A percentile compares a stretch with the other conserved stretches of the same genome.
Evolutionary conservation across 139 green algal species (phyloP).

Genomic region (Klebsormidium nitens): DNA sequence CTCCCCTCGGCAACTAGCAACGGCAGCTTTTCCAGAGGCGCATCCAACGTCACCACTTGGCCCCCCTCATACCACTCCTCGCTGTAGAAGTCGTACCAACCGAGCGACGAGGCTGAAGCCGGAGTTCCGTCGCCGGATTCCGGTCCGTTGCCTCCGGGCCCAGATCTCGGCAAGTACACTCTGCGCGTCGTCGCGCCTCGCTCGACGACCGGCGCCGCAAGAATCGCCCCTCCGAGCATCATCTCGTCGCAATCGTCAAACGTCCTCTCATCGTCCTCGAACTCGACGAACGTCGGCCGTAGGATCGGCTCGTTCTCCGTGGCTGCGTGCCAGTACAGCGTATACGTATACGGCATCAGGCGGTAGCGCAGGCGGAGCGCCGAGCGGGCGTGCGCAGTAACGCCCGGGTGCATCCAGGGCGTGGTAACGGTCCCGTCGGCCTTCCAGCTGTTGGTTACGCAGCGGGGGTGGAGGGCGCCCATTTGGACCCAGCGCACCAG

Average conservation of each 20-base stretch:
- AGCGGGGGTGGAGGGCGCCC: constrained; percentile 26
- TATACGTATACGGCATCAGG: constrained; percentile 27
- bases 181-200: constrained; percentile 3
- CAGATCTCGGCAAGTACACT: constrained; percentile 21
- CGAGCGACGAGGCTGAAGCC: not conserved
- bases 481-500: constrained; percentile 29
- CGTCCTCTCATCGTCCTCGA: constrained; percentile 6
- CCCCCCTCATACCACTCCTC: constrained; percentile 5
- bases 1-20: constrained; percentile 25
- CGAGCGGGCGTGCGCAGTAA: constrained; percentile 13
- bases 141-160: not conserved
- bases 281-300: constrained; percentile 16
- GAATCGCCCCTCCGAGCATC: constrained; percentile 14
- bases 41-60: constrained; percentile 11
- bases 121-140: not conserved
- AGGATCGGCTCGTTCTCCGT: constrained; percentile 9
- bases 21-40: constrained; percentile 19
- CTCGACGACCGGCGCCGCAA: constrained; percentile 18
- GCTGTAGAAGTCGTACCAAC: constrained; percentile 30
- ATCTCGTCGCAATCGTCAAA: constrained; percentile 13
- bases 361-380: constrained; percentile 26
- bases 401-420: constrained; percentile 19
- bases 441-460: constrained; percentile 32
- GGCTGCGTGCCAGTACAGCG: not conserved
- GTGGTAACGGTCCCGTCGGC: constrained; percentile 22